Base-by-base conservation (phyloP, 768 basidiomycete species). In the Calocera cornea region DNA sequence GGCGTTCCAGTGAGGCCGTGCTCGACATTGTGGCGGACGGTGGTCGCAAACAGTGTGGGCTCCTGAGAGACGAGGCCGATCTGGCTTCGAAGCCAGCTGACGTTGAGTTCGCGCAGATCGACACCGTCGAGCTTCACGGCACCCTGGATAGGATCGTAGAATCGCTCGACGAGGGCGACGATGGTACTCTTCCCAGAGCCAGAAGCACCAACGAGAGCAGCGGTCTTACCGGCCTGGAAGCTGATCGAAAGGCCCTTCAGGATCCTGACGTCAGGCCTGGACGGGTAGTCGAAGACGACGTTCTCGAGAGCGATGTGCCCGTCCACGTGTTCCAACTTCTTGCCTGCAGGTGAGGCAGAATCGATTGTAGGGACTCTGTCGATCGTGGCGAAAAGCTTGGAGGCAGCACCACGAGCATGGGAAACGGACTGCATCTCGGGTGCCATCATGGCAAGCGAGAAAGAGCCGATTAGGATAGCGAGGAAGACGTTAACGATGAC, bases 291-390 rank as follows among this genome's bases (percentile, higher is more conserved):
- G 72, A 81, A 80, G 63, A 75, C 70, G 71, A 81, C 76, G 65
- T 75, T 69, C 31, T 77, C 71, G 64, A 81, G 76, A 27, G 72
- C 72, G 71, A 81, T 79, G 17, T 68, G 66, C 1, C 80, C 80
- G 2, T 75, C 67, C 31, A 78, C 76, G 2, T 66, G 22, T 0
- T 77, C 75, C 0, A 74, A 78, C 69, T 76, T 75, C 38, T 73
- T 65, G n/a, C 80, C 80, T 7, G 68, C 73, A 0, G 73, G 68
- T 40, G 72, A 72, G 1, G 76, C 73, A 2, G 77, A 79, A 72
- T 81, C 80, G 72, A 81, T 81, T 10, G 73, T 54, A 0, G 80
- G 79, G 1, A 79, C 72, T 24, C 80, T 73, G 68, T 80, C 79
- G 70, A 81, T 81, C 1, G 79, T 80, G 29, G 73, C 68, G 69